Conservation (phyloP, 2,329 filamentous ascomycete genomes). For the Pseudogymnoascus sp. region DNA sequence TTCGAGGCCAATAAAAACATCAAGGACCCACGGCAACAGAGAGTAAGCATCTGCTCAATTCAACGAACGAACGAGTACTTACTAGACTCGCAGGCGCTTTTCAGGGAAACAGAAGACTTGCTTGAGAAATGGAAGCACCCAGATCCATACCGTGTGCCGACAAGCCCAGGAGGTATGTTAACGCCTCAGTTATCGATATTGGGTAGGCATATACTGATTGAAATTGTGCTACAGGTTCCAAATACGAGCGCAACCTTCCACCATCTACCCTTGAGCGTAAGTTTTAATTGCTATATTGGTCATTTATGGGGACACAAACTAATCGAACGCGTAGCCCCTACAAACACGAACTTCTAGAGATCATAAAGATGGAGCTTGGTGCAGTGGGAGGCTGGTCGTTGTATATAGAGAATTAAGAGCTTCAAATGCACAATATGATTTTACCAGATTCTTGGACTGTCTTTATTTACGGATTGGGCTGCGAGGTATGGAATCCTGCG, state of each 20-base stretch:
- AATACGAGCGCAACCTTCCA: conserved; percentile 90
- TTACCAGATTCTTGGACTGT: too few relatives aligned
- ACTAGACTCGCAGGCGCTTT: conserved; percentile 51
- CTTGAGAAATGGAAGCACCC: conserved; percentile 96
- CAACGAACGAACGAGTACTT: conserved; percentile 1
- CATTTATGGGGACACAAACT: conserved; percentile 4
- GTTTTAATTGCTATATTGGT: conserved; percentile 30
- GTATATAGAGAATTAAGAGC: conserved; percentile 8
- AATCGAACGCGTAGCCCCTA: conserved; percentile 20
- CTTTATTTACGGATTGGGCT: not conserved
- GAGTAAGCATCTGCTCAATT: conserved; percentile 43
- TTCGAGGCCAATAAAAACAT: conserved; percentile 91
- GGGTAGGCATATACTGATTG: not conserved
- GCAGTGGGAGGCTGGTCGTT: not conserved
- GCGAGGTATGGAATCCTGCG: not conserved
- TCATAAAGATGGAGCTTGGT: conserved; percentile 13
- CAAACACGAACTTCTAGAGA: conserved; percentile 14
- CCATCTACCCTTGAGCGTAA: conserved; percentile 71
- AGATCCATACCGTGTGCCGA: conserved; percentile 82
- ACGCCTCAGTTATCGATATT: not conserved
- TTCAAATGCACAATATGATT: conserved; percentile 1
- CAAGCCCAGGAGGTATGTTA: conserved; percentile 76
- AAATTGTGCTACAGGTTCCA: conserved; percentile 56
- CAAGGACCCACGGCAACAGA: conserved; percentile 74
- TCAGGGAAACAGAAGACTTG: conserved; percentile 80